Evolutionary conservation across 2,329 filamentous ascomycete genomes (phyloP).

Genomic region (Byssoonygena ceratinophila): DNA sequence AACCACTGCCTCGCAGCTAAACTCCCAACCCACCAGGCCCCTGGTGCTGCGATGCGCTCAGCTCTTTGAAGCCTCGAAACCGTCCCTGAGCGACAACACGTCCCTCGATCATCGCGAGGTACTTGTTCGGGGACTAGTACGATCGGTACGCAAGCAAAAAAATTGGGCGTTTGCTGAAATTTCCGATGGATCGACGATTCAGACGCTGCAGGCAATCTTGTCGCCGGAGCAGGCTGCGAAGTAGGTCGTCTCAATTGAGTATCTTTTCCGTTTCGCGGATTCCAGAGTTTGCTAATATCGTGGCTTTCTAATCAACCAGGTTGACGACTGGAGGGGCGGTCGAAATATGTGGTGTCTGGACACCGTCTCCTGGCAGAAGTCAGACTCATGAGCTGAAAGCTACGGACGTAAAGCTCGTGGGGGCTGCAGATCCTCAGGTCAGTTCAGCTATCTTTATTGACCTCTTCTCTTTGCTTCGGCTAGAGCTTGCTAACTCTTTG

Average conservation of each 20-base stretch:
- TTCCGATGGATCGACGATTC: constrained; percentile 73
- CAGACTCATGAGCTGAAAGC: constrained; percentile 77
- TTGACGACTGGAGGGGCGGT: constrained; percentile 74
- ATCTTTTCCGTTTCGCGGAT: not conserved
- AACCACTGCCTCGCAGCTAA: constrained; percentile 29
- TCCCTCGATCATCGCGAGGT: constrained; percentile 35
- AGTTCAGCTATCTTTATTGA: constrained; percentile 25
- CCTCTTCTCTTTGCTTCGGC: not conserved
- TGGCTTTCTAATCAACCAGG: constrained; percentile 41
- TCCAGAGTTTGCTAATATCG: not conserved
- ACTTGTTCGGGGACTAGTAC: constrained; percentile 65
- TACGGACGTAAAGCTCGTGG: constrained; percentile 57
- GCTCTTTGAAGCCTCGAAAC: constrained; percentile 26
- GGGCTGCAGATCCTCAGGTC: constrained; percentile 69
- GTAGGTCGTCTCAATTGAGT: too few species aligned
- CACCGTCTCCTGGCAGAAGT: constrained; percentile 54
- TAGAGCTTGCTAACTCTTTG: not conserved
- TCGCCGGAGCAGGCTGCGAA: constrained; percentile 59
- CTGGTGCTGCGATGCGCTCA: constrained; percentile 30
- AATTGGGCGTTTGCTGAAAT: constrained; percentile 70
- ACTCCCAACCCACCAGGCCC: constrained; percentile 18
- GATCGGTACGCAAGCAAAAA: constrained; percentile 80
- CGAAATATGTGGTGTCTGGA: constrained; percentile 66
- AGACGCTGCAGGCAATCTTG: constrained; percentile 70
- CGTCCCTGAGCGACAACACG: constrained; percentile 14